Evolutionary conservation across 805 yeast genomes (phyloP), one percentile per base, ranked within the genome.

Genomic region (Lipomyces orientalis): DNA sequence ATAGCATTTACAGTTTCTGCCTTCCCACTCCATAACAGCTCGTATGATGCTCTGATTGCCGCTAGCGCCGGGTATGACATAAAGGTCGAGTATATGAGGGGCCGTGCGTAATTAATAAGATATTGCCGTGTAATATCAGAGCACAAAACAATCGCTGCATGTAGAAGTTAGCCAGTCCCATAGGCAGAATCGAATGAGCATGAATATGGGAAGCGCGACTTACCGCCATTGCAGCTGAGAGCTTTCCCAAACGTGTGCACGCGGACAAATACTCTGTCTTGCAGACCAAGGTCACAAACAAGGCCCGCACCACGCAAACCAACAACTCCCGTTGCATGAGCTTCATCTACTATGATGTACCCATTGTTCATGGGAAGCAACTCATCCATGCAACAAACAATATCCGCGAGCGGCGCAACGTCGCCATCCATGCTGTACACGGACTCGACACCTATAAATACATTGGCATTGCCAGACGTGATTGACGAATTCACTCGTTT

Each of bases 321-420:
- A 76, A 90, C 82, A 10, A 97, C 97, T 75, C 97, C 97, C 71
- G 92, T 89, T 5, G 97, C 91, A 78, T 91, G 97, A 9, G 97
- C 97, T 77, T 91, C 97, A 76, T 91, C 97, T 61, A 91, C 89
- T 72, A 89, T 90, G 31, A 91, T 79, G 73, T 89, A 90, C 75
- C 91, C 88, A 70, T 89, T 89, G 77, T 29, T 56, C 25, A 14
- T 9, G 2, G 67, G 69, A 49, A 68, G 54, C 14, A 35, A 39
- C 34, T 57, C 22, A 12, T 64, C 61, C 29, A 62, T 22, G 8
- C 49, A 19, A 6, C 37, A 19, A 19, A 65, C 63, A n/a, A 69
- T 43, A 19, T 57, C 67, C 33, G 31, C 29, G 29, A 73, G 37
- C 4, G 75, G 75, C 5, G 71, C 68, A 4, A 66, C 52, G 54